Evolutionary conservation across 306 rosid genomes (phyloP).

Genomic region (Quercus mongolica): DNA sequence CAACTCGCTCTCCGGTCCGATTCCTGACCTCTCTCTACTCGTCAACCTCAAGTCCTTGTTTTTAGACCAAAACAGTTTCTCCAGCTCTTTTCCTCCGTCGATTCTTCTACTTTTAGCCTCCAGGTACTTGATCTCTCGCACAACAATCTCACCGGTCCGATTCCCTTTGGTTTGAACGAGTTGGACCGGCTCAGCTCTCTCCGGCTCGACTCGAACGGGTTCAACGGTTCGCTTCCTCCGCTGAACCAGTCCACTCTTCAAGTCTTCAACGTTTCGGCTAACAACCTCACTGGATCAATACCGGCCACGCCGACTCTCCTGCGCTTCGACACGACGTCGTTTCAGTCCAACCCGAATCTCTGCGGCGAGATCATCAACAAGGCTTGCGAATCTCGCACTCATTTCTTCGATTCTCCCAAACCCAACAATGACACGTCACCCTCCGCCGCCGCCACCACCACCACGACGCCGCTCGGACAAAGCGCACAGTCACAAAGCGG

Average conservation of each 20-base stretch:
- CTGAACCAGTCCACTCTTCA: constrained; percentile 54
- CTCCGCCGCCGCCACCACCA: background rate
- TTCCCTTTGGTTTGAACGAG: constrained; percentile 34
- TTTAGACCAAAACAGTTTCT: constrained; percentile 53
- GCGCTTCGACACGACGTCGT: constrained; percentile 44
- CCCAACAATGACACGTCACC: constrained; percentile 14
- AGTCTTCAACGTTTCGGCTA: constrained; percentile 47
- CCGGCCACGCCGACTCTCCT: constrained; percentile 50
- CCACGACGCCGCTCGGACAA: constrained; percentile 37
- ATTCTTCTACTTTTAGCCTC: constrained; percentile 57
- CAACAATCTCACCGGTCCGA: constrained; percentile 53
- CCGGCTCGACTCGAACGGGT: constrained; percentile 54
- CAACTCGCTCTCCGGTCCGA: constrained; percentile 75
- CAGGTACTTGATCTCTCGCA: constrained; percentile 51
- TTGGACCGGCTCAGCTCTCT: constrained; percentile 58
- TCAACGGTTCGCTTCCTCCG: constrained; percentile 59
- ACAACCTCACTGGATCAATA: constrained; percentile 65
- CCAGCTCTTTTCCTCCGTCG: constrained; percentile 68
- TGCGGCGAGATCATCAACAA: constrained; percentile 70
- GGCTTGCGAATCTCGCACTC: constrained; percentile 44
- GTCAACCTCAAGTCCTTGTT: constrained; percentile 62
- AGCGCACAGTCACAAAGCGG: constrained; percentile 55
- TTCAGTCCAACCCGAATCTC: constrained; percentile 50
- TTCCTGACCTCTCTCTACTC: constrained; percentile 74
- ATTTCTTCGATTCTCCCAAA: constrained; percentile 51